Base-by-base conservation (phyloP, 768 basidiomycete genomes). In the Steccherinum ochraceum region DNA sequence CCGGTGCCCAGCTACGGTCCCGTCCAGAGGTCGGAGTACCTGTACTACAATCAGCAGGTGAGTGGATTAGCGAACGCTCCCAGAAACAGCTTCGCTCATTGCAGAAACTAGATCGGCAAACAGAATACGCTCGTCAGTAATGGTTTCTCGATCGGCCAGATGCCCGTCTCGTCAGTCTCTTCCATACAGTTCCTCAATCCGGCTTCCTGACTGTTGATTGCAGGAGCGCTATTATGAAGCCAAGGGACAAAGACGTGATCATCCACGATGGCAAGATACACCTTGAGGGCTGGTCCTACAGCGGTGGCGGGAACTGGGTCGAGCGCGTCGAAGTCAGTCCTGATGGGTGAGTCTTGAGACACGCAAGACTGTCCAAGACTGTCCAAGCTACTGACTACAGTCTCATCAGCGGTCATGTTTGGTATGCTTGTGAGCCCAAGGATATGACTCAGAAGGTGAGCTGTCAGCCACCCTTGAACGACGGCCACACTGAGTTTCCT, bases 131-230 rank as follows among this genome's bases (percentile, higher is more conserved):
- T 69, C 53, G 75, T 73, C 46, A 78, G 76, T 21, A 77, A 75
- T 57, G 78, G 78, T 3, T 80, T 80, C 59, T 77, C 76, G 3
- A 80, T 80, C 52, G 73, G 75, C 53, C 72, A 76, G 47, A 79
- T 80, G 78, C 79, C 77, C 2, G 78, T 80, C 4, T 80, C 78
- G 75, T 78, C 40, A 24, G 77, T 70, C 5, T 24, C n/a, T 13
- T n/a, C 13, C 0, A 19, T 18, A 21, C 25, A 43, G 4, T n/a
- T n/a, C 18, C n/a, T 20, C 23, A 18, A 24, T 39, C 26, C 3
- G 12, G 19, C 12, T 16, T 52, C 27, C 24, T 12, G n/a, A 5
- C n/a, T n/a, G n/a, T n/a, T n/a, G 19, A 10, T 1, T 49, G 4
- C 47, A 77, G 75, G 68, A 77, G 75, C 57, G 77, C 77, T 1